Conservation (phyloP, 129 eudicot genomes). For the Lactuca saligna region DNA sequence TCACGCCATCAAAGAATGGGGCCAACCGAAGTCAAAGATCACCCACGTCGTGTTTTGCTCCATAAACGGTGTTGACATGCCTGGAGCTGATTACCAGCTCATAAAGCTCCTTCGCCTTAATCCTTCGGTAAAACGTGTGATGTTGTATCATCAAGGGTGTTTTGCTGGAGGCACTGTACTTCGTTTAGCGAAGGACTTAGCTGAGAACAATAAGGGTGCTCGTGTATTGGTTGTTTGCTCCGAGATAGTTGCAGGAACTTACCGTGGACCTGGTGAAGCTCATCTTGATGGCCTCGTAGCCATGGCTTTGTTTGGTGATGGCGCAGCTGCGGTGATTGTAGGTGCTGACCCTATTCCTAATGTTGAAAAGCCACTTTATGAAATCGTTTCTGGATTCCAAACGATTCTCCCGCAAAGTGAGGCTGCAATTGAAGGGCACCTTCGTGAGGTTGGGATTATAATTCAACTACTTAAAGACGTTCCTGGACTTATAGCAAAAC, state of each 20-base stretch:
- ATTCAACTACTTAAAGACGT: conserved; percentile 31
- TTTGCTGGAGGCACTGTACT: conserved; percentile 27
- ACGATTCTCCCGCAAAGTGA: conserved; percentile 10
- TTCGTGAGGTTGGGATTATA: conserved; percentile 18
- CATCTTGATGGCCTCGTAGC: conserved; percentile 23
- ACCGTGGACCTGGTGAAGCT: conserved; percentile 20
- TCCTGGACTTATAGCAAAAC: conserved; percentile 36
- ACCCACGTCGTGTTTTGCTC: conserved; percentile 34
- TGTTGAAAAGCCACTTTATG: conserved; percentile 16
- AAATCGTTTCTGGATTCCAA: conserved; percentile 11
- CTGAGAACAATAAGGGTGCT: conserved; percentile 21
- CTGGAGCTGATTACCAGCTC: conserved; percentile 37
- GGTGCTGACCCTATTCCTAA: conserved; percentile 16
- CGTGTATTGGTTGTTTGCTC: conserved; percentile 25
- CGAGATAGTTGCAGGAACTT: neutral
- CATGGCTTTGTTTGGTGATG: conserved; percentile 30
- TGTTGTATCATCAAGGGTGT: conserved; percentile 33
- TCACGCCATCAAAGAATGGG: conserved; percentile 33
- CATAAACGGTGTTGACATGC: conserved; percentile 33
- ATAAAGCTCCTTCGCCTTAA: conserved; percentile 26
- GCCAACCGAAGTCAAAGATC: conserved; percentile 30
- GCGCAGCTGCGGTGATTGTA: conserved; percentile 21
- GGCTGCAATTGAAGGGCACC: conserved; percentile 9
- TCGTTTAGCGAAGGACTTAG: conserved; percentile 26
- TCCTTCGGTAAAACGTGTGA: conserved; percentile 27